Conservation (phyloP, 805 yeast species). For the Lachancea kluyveri region DNA sequence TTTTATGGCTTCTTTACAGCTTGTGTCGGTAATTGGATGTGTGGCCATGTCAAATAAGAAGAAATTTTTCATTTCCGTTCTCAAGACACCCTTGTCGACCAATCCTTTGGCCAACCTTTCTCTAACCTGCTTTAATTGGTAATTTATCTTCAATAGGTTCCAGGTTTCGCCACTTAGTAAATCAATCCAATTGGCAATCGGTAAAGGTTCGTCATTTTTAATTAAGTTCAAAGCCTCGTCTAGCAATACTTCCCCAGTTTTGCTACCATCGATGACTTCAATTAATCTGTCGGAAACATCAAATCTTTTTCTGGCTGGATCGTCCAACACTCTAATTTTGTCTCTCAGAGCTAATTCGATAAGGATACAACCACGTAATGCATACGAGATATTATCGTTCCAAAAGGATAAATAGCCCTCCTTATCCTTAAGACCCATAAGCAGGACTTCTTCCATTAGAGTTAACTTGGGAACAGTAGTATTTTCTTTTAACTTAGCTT, state of each 20-base stretch:
- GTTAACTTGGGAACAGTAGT: slow-evolving; percentile 66
- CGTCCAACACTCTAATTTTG: slow-evolving; percentile 82
- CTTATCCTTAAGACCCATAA: slow-evolving; percentile 89
- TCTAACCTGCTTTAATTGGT: slow-evolving; percentile 94
- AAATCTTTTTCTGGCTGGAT: slow-evolving; percentile 84
- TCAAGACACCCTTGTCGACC: slow-evolving; percentile 92
- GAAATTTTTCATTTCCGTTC: slow-evolving; percentile 94
- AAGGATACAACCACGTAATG: slow-evolving; percentile 87
- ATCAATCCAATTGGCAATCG: slow-evolving; percentile 90
- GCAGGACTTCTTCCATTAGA: slow-evolving; percentile 91
- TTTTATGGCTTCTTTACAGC: slow-evolving; percentile 75
- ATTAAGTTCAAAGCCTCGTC: slow-evolving; percentile 91
- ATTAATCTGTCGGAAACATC: slow-evolving; percentile 82
- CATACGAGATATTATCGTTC: slow-evolving; percentile 97
- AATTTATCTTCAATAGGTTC: slow-evolving; percentile 90
- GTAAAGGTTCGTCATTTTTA: slow-evolving; percentile 74
- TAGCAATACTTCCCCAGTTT: slow-evolving; percentile 91
- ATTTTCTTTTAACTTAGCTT: slow-evolving; percentile 34
- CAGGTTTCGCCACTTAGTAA: slow-evolving; percentile 93
- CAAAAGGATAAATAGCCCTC: slow-evolving; percentile 96
- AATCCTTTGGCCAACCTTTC: slow-evolving; percentile 94
- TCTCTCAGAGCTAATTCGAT: slow-evolving; percentile 90
- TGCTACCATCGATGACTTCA: slow-evolving; percentile 76
- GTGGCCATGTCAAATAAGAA: slow-evolving; percentile 97
- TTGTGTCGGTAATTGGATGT: slow-evolving; percentile 86